phyloP scores from a whole-genome alignment of 208 protist species.

The Herpetomonas tarakana region DNA sequence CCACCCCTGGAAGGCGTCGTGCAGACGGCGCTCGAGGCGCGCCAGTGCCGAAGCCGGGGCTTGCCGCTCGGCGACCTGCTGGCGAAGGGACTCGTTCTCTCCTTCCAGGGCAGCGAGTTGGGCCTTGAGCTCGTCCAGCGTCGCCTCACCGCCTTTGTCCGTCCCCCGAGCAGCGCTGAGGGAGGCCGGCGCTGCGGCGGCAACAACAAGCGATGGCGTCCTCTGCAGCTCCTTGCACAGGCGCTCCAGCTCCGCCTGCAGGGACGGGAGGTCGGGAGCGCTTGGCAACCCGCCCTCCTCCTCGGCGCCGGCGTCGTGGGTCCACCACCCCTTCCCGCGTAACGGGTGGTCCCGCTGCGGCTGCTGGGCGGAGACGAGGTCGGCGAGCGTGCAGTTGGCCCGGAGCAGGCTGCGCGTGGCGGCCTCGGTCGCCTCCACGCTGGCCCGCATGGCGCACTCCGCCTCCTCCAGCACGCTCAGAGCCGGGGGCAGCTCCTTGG shows the following conservation, averaged over 20 bases:
- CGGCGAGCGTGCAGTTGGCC: background rate
- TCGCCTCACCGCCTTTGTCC: no score
- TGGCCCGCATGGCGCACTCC: constrained; percentile 8
- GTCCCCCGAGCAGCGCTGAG: no score
- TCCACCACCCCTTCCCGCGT: no score
- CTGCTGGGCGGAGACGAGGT: background rate
- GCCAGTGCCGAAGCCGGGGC: no score
- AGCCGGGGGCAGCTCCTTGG: background rate
- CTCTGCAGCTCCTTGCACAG: no score
- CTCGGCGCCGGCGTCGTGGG: background rate
- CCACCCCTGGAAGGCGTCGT: no score
- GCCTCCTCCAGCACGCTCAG: constrained; percentile 5
- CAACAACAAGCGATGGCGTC: no score
- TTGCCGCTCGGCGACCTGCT: no score
- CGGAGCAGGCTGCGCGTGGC: constrained; percentile 15
- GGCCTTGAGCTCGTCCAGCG: no score
- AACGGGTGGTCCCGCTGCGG: background rate
- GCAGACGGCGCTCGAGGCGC: no score
- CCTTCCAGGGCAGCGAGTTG: constrained; percentile 2
- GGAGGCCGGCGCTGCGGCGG: no score
- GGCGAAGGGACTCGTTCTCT: no score
- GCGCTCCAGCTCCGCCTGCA: constrained; percentile 18
- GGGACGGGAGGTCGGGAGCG: background rate
- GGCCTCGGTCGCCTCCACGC: constrained; percentile 11
- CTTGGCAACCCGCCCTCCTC: background rate